Evolutionary conservation across 441 rosid species (phyloP).

Genomic region (Pelargonium myrrhifolium): DNA sequence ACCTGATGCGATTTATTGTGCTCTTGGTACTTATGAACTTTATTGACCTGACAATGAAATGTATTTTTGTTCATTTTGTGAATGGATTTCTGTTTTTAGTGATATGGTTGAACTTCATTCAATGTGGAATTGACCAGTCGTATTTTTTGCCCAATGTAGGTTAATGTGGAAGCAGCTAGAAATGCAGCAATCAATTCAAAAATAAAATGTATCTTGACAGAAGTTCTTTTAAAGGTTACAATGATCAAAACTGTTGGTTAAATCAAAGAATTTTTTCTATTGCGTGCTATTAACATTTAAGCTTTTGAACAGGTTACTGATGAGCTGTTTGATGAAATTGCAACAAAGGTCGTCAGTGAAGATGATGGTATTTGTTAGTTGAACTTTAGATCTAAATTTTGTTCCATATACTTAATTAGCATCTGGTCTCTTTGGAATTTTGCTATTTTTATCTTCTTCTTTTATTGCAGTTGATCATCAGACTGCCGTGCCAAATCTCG

Average conservation of each 20-base stretch:
- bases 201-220: conserved; percentile 87
- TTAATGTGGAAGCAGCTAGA: conserved; percentile 63
- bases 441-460: neutral
- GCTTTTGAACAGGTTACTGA: conserved; percentile 69
- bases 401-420: conserved; percentile 5
- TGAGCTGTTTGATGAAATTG: conserved; percentile 89
- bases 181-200: conserved; percentile 75
- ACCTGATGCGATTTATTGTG: conserved; percentile 12
- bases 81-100: conserved; percentile 4
- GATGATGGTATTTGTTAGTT: conserved; percentile 55
- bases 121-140: conserved; percentile 12
- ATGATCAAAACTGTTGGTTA: conserved; percentile 20
- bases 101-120: neutral
- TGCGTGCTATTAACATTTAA: conserved; percentile 16
- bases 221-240: conserved; percentile 87
- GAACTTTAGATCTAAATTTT: conserved; percentile 13
- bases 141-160: conserved; percentile 45
- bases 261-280: neutral
- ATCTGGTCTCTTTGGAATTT: neutral
- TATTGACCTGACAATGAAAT: neutral
- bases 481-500: conserved; percentile 25
- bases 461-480: conserved; percentile 33
- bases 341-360: conserved; percentile 73
- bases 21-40: conserved; percentile 7
- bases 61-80: neutral